These are phyloP conservation scores for Colletotrichum musicola DNA, from an alignment of 2,329 filamentous ascomycete species.

Conservation along the genomic window DNA sequence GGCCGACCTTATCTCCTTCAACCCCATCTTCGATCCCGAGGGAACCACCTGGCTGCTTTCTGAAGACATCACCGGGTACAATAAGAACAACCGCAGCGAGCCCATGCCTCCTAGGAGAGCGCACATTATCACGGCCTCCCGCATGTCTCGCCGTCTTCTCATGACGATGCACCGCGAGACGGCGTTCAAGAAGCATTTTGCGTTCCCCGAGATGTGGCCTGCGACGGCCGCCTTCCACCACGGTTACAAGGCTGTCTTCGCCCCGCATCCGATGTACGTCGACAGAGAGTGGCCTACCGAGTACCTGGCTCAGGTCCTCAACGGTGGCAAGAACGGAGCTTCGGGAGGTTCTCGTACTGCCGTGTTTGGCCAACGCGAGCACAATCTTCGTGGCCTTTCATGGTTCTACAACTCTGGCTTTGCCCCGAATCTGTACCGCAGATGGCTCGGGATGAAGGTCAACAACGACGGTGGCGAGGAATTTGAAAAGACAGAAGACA, in stretches of 20 bases:
- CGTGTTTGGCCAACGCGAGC: constrained; percentile 86
- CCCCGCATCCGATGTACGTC: constrained; percentile 88
- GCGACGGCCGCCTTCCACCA: constrained; percentile 89
- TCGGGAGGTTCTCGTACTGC: constrained; percentile 79
- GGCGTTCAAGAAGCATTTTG: constrained; percentile 84
- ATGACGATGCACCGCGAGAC: constrained; percentile 93
- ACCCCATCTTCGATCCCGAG: constrained; percentile 91
- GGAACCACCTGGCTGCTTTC: constrained; percentile 86
- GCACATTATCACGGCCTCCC: constrained; percentile 88
- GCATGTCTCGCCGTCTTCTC: constrained; percentile 84
- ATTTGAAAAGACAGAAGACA: constrained; percentile 73
- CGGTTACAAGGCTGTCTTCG: constrained; percentile 92
- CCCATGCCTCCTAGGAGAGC: constrained; percentile 78
- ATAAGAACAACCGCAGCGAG: constrained; percentile 69
- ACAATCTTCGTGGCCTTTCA: constrained; percentile 86
- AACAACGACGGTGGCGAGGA: constrained; percentile 84
- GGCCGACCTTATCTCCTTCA: constrained; percentile 91
- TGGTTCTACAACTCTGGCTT: constrained; percentile 96
- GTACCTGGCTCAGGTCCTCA: constrained; percentile 84
- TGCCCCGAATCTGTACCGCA: constrained; percentile 81
- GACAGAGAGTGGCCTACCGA: constrained; percentile 87
- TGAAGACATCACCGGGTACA: constrained; percentile 88
- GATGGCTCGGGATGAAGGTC: constrained; percentile 87
- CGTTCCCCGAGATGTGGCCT: constrained; percentile 98
- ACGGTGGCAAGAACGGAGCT: constrained; percentile 81